Base-by-base conservation (phyloP, 1,139 yeast genomes). In the Nematodospora anomalae region DNA sequence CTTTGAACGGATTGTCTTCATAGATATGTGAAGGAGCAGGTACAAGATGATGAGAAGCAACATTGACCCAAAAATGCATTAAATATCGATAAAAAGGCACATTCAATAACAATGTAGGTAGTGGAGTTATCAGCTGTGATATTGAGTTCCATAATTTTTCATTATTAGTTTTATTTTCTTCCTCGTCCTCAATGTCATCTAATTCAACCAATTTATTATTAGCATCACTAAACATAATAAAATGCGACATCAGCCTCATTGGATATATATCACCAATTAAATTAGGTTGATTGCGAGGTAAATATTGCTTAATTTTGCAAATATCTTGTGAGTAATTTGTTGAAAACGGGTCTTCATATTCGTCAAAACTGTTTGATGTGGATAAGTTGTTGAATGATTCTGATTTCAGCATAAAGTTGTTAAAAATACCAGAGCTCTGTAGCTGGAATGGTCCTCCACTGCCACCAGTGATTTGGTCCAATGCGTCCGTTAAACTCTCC, bases 11-110 rank as follows among this genome's bases (percentile, higher is more conserved):
- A 49, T 84, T 85, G 15, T 76, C 79, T 15, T 60, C 66, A 51
- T 81, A 80, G 3, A 73, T 51, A 12, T 64, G 57, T 2, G 76
- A 65, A 4, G 89, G 88, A 0, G 87, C 83, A 0, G 94, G 92
- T 4, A 83, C 88, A 25, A 84, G 62, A 28, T 74, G 65, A 30
- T 71, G 70, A 1, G 89, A 76, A 0, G 87, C 84, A 9, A 79
- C 76, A 37, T 76, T 67, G 11, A 81, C 62, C 68, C 78, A 85
- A 48, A 80, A 81, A 44, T 79, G 79, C 61, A 84, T 78, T 15
- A 81, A 62, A 38, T 75, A 75, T 27, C 79, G 61, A 51, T 80
- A 79, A 45, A 69, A 72, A 1, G 86, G 83, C 3, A 79, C 82
- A 38, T 73, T 72, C 9, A 76, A 57, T 20, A 82, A 58, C 9